phyloP scores from a whole-genome alignment of 371 early-diverging fungal genomes.

The Mucor circinelloides region DNA sequence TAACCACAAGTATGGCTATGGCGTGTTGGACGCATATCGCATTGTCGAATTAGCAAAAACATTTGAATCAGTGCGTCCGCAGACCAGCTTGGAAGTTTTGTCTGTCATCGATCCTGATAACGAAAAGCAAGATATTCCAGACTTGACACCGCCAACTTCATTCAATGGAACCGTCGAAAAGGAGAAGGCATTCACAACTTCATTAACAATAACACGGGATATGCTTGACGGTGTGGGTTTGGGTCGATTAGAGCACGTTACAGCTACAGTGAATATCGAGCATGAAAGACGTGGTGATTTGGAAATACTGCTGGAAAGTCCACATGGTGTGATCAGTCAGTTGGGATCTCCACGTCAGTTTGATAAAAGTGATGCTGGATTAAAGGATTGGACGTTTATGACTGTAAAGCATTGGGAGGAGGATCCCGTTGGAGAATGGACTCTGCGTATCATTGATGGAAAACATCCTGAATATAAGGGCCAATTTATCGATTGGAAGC shows the following conservation, averaged over 20 bases:
- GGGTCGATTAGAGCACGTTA: constrained; percentile 77
- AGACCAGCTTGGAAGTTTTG: constrained; percentile 55
- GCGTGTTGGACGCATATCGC: constrained; percentile 82
- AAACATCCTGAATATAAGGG: constrained; percentile 50
- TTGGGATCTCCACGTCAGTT: constrained; percentile 66
- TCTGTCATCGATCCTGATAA: constrained; percentile 32
- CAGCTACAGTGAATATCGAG: constrained; percentile 76
- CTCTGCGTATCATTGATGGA: constrained; percentile 63
- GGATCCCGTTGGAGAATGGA: constrained; percentile 78
- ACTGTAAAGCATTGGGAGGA: constrained; percentile 97
- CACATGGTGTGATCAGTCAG: constrained; percentile 67
- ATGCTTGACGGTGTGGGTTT: constrained; percentile 54
- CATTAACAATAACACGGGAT: constrained; percentile 45
- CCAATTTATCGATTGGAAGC: constrained; percentile 59
- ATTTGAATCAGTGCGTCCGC: constrained; percentile 60
- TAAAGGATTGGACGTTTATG: constrained; percentile 92
- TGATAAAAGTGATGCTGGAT: constrained; percentile 74
- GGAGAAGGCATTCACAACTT: constrained; percentile 32
- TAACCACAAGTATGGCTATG: constrained; percentile 91
- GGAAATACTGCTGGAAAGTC: constrained; percentile 74
- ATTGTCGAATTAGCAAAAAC: constrained; percentile 75
- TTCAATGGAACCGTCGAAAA: constrained; percentile 38
- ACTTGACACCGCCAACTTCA: constrained; percentile 40
- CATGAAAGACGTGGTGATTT: constrained; percentile 85
- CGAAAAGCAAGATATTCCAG: constrained; percentile 41